These are phyloP conservation scores for Ogataea siamensis DNA, from an alignment of 805 yeast species.

Conservation along the genomic window DNA sequence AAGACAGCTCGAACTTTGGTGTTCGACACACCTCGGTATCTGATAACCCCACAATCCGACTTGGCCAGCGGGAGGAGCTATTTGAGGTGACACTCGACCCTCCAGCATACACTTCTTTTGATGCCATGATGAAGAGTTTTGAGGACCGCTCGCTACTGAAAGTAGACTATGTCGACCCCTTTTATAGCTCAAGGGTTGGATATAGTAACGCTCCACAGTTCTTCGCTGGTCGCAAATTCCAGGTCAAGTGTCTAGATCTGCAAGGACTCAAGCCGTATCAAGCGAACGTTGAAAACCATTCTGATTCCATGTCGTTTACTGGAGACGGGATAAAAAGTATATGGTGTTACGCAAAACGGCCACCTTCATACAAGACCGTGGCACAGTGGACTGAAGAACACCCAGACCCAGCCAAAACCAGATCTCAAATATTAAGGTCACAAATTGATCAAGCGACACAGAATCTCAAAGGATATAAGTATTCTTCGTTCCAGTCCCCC, in stretches of 20 bases:
- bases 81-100: conserved; percentile 17
- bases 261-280: conserved; percentile 22
- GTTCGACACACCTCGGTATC: too few relatives aligned
- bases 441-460: conserved; percentile 53
- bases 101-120: conserved; percentile 18
- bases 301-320: conserved; percentile 3
- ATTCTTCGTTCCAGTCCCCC: conserved; percentile 31
- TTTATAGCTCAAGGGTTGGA: conserved; percentile 53
- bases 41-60: neutral
- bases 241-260: conserved; percentile 41
- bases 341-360: conserved; percentile 46
- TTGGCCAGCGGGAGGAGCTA: conserved; percentile 9
- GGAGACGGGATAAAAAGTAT: conserved; percentile 11
- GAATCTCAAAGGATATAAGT: conserved; percentile 40
- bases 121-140: conserved; percentile 33
- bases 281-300: conserved; percentile 1
- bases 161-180: conserved; percentile 61
- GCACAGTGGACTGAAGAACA: conserved; percentile 32
- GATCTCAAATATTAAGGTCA: conserved; percentile 34
- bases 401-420: conserved; percentile 16
- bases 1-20: neutral
- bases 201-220: conserved; percentile 52
- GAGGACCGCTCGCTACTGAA: conserved; percentile 47
- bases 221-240: conserved; percentile 66
- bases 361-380: conserved; percentile 49